These are phyloP conservation scores for Ganoderma lucidum DNA, from an alignment of 1,284 basidiomycete genomes.

Conservation along the genomic window DNA sequence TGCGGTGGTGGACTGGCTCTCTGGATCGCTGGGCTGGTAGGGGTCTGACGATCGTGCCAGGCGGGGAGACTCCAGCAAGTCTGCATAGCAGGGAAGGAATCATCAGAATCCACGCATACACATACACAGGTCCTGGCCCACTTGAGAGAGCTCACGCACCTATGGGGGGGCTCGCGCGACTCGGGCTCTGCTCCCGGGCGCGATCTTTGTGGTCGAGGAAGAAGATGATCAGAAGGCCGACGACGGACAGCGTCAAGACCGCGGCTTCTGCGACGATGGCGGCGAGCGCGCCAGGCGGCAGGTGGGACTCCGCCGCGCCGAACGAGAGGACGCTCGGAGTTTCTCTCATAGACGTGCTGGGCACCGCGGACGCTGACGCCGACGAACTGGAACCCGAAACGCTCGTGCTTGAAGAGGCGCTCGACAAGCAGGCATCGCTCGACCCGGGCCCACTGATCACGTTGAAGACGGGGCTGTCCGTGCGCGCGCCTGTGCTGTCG, in stretches of 20 bases:
- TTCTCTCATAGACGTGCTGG: not conserved
- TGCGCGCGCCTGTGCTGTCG: constrained; percentile 1
- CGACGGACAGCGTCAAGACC: not conserved
- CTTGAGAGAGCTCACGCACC: not conserved
- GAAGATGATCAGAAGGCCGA: not conserved
- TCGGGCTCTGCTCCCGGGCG: not conserved
- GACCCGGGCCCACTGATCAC: not conserved
- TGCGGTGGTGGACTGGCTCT: not conserved
- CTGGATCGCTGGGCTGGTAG: not conserved
- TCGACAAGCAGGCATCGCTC: not conserved
- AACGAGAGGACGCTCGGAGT: not conserved
- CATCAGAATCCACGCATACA: not conserved
- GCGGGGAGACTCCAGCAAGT: not conserved
- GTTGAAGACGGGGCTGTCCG: not conserved
- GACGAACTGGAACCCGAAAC: not conserved
- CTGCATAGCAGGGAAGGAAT: not conserved
- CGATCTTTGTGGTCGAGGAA: not conserved
- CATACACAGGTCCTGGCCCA: not conserved
- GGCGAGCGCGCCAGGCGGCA: not conserved
- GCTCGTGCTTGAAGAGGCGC: not conserved
- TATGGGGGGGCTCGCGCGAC: not conserved
- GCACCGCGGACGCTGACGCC: not conserved
- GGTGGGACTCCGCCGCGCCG: not conserved
- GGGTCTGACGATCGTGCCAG: not conserved
- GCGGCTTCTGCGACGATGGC: constrained; percentile 2